A percentile compares a stretch with the other conserved stretches of the same genome.
These are phyloP conservation scores for Malus fusca DNA, from an alignment of 306 rosid species.

Conservation along the genomic window DNA sequence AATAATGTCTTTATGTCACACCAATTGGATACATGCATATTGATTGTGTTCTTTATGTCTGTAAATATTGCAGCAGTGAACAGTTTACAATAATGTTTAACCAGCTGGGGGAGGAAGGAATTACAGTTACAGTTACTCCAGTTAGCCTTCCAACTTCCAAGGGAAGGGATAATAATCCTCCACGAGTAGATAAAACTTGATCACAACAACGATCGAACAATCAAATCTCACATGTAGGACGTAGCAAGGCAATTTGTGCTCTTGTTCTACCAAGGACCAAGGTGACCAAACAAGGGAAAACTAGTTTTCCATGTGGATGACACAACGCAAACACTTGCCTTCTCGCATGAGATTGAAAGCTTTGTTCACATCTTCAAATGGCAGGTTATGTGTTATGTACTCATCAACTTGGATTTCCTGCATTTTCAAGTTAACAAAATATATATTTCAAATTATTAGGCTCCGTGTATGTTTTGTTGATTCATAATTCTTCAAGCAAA, in stretches of 20 bases:
- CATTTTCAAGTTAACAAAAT: neutral
- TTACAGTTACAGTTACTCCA: neutral
- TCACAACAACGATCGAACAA: neutral
- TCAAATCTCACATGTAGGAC: neutral
- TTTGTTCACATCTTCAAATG: constrained; percentile 63
- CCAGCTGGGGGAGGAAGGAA: neutral
- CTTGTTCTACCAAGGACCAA: neutral
- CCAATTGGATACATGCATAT: neutral
- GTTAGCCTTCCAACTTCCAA: neutral
- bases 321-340: constrained; percentile 89
- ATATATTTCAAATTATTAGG: neutral
- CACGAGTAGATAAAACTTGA: neutral
- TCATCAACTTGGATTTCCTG: constrained; percentile 89
- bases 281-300: neutral
- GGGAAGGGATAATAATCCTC: neutral
- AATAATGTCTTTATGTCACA: neutral
- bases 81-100: neutral
- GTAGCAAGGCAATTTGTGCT: neutral
- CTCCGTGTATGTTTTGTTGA: neutral
- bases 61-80: neutral
- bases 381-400: constrained; percentile 67
- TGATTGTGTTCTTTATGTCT: neutral
- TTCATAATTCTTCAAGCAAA: neutral
- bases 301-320: constrained; percentile 60
- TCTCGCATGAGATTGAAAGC: constrained; percentile 83